Evolutionary conservation across 495 filamentous ascomycete genomes (phyloP).

Genomic region (Polyplosphaeria fusca): DNA sequence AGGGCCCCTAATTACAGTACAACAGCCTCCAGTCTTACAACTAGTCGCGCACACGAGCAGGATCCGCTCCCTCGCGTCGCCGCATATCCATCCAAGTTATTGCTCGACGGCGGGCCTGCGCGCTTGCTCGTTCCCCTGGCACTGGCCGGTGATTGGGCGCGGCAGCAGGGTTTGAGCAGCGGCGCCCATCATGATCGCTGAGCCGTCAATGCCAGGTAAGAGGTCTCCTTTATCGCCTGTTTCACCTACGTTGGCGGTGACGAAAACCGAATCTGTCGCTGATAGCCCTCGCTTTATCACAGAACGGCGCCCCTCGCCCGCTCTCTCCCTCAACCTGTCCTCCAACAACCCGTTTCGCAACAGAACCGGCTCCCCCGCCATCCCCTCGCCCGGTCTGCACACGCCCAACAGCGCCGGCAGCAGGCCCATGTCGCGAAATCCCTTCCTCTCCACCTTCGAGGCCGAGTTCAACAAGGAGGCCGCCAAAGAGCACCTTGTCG

Average conservation of each 20-base stretch:
- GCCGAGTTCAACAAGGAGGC: conserved; percentile 38
- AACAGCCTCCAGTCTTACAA: too few relatives aligned
- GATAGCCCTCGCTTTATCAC: conserved; percentile 16
- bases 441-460: conserved; percentile 78
- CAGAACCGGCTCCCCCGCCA: conserved; percentile 65
- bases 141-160: conserved; percentile 23
- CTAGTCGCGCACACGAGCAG: conserved; percentile 3
- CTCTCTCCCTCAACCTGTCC: conserved; percentile 41
- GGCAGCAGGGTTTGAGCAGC: conserved; percentile 16
- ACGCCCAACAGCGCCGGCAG: conserved; percentile 47
- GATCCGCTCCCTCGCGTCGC: conserved; percentile 19
- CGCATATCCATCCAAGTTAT: background rate
- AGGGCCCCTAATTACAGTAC: too few relatives aligned
- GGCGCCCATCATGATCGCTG: conserved; percentile 32
- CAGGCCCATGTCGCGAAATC: conserved; percentile 80
- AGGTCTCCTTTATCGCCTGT: conserved; percentile 29
- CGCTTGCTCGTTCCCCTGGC: conserved; percentile 12
- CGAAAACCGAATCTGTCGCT: conserved; percentile 28
- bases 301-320: conserved; percentile 37
- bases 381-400: conserved; percentile 40
- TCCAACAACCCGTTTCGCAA: conserved; percentile 99
- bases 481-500: conserved; percentile 37
- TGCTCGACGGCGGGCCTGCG: conserved; percentile 15
- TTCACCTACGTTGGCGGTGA: conserved; percentile 26
- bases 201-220: conserved; percentile 37